phyloP scores from a whole-genome alignment of 257 asterid species.

The Capsicum baccatum region DNA sequence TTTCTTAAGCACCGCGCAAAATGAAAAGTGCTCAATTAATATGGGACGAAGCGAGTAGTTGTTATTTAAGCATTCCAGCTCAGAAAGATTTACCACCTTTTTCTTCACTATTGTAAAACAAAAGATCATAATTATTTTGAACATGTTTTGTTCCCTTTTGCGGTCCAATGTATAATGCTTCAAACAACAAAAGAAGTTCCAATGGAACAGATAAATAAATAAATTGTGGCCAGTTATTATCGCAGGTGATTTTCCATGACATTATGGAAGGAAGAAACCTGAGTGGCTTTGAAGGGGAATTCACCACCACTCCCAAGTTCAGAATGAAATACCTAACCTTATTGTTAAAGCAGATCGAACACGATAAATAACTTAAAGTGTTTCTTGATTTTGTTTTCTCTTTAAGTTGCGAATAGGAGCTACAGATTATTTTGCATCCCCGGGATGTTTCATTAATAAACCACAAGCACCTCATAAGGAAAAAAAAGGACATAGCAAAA shows the following conservation, averaged over 20 bases:
- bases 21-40: too few relatives aligned
- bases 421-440: neutral
- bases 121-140: neutral
- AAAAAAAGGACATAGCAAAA: neutral
- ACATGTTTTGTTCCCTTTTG: conserved; percentile 11
- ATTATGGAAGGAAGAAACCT: conserved; percentile 17
- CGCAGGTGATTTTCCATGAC: neutral
- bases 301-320: neutral
- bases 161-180: neutral
- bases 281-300: neutral
- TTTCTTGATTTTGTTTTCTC: conserved; percentile 9
- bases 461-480: neutral
- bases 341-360: conserved; percentile 15
- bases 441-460: neutral
- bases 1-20: too few relatives aligned
- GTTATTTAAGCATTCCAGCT: neutral
- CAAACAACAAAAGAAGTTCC: neutral
- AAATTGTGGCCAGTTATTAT: neutral
- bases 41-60: neutral
- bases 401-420: neutral
- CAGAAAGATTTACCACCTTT: conserved; percentile 4
- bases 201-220: neutral
- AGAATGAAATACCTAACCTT: neutral
- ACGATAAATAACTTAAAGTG: conserved; percentile 2
- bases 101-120: neutral